These are phyloP conservation scores for Biancaea sappan DNA, from an alignment of 306 rosid genomes.

Conservation along the genomic window DNA sequence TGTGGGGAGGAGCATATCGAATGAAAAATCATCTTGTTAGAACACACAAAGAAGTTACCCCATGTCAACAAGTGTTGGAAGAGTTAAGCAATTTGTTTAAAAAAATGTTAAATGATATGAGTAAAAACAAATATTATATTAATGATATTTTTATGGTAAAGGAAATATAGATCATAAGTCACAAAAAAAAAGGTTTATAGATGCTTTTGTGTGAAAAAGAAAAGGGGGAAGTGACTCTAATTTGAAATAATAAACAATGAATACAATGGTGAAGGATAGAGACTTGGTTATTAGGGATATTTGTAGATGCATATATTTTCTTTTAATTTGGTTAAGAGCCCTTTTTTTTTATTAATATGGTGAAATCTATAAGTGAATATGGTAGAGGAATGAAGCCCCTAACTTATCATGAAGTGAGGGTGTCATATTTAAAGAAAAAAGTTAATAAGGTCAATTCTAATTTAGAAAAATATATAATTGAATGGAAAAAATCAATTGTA, in stretches of 20 bases:
- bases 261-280: neutral
- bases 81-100: no score
- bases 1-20: no score
- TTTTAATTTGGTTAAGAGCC: neutral
- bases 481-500: neutral
- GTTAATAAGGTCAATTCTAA: neutral
- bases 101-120: no score
- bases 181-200: no score
- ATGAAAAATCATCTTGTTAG: no score
- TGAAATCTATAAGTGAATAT: neutral
- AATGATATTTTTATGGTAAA: no score
- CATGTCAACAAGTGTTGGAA: no score
- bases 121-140: no score
- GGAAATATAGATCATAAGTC: no score
- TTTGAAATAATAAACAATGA: neutral
- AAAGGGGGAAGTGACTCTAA: no score
- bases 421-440: neutral
- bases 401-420: neutral
- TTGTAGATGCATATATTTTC: neutral
- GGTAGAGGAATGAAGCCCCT: neutral
- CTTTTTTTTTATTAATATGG: neutral
- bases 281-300: neutral
- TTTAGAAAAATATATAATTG: neutral
- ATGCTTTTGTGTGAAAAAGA: no score
- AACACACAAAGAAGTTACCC: no score